Evolutionary conservation across 371 early-diverging fungal genomes (phyloP).

Genomic region (Syncephalastrum sp.): DNA sequence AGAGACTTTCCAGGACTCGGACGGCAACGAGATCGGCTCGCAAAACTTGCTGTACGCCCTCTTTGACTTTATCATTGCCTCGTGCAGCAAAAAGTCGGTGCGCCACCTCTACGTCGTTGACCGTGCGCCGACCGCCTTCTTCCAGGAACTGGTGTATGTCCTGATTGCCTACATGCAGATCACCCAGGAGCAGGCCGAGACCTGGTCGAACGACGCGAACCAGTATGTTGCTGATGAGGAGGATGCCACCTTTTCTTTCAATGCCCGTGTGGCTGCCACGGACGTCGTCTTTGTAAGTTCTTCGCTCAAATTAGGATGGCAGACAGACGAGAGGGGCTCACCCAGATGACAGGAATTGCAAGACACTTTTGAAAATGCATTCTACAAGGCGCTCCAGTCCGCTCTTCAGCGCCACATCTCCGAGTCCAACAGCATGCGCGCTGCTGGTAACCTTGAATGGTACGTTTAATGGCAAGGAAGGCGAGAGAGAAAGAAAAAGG

Average conservation of each 20-base stretch:
- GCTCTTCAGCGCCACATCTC: slow-evolving; percentile 58
- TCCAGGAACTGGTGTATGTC: slow-evolving; percentile 63
- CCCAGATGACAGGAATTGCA: slow-evolving; percentile 32
- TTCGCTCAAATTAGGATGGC: not conserved
- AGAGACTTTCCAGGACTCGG: slow-evolving; percentile 69
- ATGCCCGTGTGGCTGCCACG: slow-evolving; percentile 78
- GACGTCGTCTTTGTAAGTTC: slow-evolving; percentile 64
- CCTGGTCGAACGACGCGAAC: slow-evolving; percentile 82
- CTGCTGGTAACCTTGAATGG: slow-evolving; percentile 55
- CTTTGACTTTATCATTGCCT: slow-evolving; percentile 68
- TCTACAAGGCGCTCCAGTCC: slow-evolving; percentile 51
- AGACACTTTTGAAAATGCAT: slow-evolving; percentile 59
- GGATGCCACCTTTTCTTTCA: slow-evolving; percentile 81
- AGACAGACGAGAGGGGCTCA: not conserved
- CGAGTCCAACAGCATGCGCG: slow-evolving; percentile 53
- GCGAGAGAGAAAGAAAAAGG: not conserved
- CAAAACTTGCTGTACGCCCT: slow-evolving; percentile 67
- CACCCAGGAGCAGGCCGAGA: slow-evolving; percentile 77
- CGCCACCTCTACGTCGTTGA: slow-evolving; percentile 34
- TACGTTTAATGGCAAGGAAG: slow-evolving; percentile 6
- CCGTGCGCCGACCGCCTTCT: slow-evolving; percentile 43
- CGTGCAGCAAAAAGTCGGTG: slow-evolving; percentile 54
- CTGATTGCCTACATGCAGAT: slow-evolving; percentile 78
- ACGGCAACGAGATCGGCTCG: slow-evolving; percentile 77
- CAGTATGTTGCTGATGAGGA: slow-evolving; percentile 89